These are phyloP conservation scores for Pontederia paniculata DNA, from an alignment of 176 grass and related monocot genomes.

Conservation along the genomic window DNA sequence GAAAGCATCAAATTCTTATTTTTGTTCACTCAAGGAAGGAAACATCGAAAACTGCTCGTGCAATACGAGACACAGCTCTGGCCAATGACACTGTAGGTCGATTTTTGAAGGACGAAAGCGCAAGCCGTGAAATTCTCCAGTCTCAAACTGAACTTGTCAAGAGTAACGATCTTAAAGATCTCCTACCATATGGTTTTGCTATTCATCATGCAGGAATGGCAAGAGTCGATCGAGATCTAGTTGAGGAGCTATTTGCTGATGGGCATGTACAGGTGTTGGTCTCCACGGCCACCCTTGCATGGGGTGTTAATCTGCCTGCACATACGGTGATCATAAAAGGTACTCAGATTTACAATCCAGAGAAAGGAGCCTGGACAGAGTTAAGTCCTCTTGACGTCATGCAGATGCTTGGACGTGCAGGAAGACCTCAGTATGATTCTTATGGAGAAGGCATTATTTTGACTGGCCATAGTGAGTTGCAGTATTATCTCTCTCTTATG, in stretches of 20 bases:
- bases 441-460: constrained; percentile 95
- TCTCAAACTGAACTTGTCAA: constrained; percentile 82
- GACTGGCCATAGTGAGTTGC: constrained; percentile 82
- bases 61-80: constrained; percentile 77
- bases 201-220: constrained; percentile 95
- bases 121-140: constrained; percentile 80
- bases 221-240: constrained; percentile 66
- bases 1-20: constrained; percentile 94
- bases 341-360: constrained; percentile 94
- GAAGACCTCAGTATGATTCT: constrained; percentile 90
- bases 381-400: constrained; percentile 92
- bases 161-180: constrained; percentile 82
- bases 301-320: constrained; percentile 94
- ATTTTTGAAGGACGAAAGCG: constrained; percentile 84
- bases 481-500: constrained; percentile 93
- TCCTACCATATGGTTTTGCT: constrained; percentile 90
- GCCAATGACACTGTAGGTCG: constrained; percentile 66
- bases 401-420: constrained; percentile 98
- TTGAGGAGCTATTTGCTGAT: constrained; percentile 82
- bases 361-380: constrained; percentile 95
- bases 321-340: constrained; percentile 97
- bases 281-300: constrained; percentile 81
- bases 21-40: constrained; percentile 99
- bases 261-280: constrained; percentile 91
- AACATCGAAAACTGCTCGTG: constrained; percentile 79